Base-by-base conservation (phyloP, 352 stramenopile genomes). In the Phytophthora pseudosyringae region DNA sequence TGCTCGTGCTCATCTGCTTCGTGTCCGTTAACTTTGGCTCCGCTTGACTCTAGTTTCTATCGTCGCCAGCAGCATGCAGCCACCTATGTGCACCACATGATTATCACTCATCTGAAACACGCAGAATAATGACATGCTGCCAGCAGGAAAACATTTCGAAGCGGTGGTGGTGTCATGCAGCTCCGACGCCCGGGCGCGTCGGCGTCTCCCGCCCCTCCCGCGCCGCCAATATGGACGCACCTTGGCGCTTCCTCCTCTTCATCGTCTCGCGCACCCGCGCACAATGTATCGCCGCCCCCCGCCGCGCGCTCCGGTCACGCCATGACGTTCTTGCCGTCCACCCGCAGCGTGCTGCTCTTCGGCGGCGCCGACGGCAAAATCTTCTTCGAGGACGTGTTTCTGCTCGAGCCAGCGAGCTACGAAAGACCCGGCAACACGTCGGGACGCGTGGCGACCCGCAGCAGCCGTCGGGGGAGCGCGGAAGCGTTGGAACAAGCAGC, bases 331-430 rank as follows among this genome's bases (percentile, higher is more conserved):
- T 60, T 92, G 28, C 18, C 57, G 28, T 68, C 78, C 25, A 78
- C 70, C 4, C 40, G 60, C 13, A 90, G 80, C 69, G 54, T 88
- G 40, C 64, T 92, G 13, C 41, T 90, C 18, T 90, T 90, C 53
- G 83, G 83, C 16, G 83, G 83, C 11, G 87, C 78, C 15, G 76
- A 89, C 67, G 76, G 80, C 28, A 65, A 76, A 41, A 66, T 76
- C 33, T 87, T 87, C 59, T 83, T 82, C 57, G 77, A 85, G 51
- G 84, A 93, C 60, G 71, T 89, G 16, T 74, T 83, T 69, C 28
- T 90, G 32, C 67, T 90, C 15, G 76, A 90, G 53, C 76, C 74
- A 11, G 38, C 50, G 8, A 36, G 61, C 5, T 80, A 80, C 57
- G 67, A 18, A 29, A 25, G 6, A 2, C 45, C 52, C 3, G 50